Conservation (phyloP, 2,329 filamentous ascomycete species). For the Beauveria medogensis region DNA sequence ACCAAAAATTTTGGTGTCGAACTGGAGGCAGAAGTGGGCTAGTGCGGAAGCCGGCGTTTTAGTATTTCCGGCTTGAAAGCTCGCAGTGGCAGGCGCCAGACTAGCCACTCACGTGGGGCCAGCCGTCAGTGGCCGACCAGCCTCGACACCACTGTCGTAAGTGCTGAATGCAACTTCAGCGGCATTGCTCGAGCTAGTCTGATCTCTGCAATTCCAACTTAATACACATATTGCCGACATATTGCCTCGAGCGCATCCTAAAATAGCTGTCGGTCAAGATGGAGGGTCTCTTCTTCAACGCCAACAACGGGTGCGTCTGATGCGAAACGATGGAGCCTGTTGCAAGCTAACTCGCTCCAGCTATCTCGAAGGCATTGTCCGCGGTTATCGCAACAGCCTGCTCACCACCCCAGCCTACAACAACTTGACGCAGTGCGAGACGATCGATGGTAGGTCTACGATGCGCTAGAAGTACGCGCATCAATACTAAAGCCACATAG, state of each 20-base stretch:
- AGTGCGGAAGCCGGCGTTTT: slow-evolving; percentile 8
- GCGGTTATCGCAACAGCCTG: slow-evolving; percentile 91
- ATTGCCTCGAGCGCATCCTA: not conserved
- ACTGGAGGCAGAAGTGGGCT: slow-evolving; percentile 5
- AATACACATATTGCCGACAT: slow-evolving; percentile 1
- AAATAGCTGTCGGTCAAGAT: slow-evolving; percentile 38
- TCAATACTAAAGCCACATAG: slow-evolving; percentile 36
- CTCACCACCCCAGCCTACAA: slow-evolving; percentile 85
- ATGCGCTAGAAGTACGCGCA: not conserved
- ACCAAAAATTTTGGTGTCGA: slow-evolving; percentile 18
- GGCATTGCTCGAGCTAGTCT: slow-evolving; percentile 5
- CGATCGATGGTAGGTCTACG: slow-evolving; percentile 68
- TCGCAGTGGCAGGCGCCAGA: not conserved
- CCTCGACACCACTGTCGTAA: slow-evolving; percentile 4
- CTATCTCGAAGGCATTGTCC: slow-evolving; percentile 95
- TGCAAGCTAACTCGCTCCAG: slow-evolving; percentile 38
- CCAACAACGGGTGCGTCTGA: slow-evolving; percentile 72
- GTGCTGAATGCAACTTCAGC: slow-evolving; percentile 1
- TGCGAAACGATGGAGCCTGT: not conserved
- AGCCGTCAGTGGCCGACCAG: slow-evolving; percentile 3
- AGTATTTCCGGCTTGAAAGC: slow-evolving; percentile 1
- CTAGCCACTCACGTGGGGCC: slow-evolving; percentile 7
- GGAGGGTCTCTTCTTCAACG: slow-evolving; percentile 93
- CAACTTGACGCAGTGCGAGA: slow-evolving; percentile 97
- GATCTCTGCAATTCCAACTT: slow-evolving; percentile 10